Evolutionary conservation across 2,329 filamentous ascomycete species (phyloP), one percentile per base, ranked within the genome.

Genomic region (Teratosphaeria epicoccoides): DNA sequence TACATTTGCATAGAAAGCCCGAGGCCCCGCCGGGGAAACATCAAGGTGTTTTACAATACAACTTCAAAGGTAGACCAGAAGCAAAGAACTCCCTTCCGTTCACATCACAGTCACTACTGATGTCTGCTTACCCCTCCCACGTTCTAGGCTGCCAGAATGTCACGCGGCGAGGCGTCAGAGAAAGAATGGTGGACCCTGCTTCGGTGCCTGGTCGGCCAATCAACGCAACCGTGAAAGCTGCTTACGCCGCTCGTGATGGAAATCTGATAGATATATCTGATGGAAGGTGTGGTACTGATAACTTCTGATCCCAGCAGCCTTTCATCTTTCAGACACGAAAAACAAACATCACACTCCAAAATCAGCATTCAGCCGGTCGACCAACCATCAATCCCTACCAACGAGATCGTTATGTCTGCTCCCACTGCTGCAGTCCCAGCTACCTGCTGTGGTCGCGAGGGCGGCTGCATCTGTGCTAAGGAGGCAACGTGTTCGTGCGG

Each of bases 401-500:
- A n/a, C n/a, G n/a, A n/a, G n/a, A 44, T 26, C 50, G 50, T 25
- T 47, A 74, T 75, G 72, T 67, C 70, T 59, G 60, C 61, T 46
- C 60, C 67, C 28, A 63, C 61, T 49, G 55, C 66, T 50, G 66
- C 73, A 52, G 66, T 75, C 60, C 77, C 76, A 51, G 63, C 67
- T 45, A 78, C 76, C 61, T 83, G 80, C 78, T 83, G 80, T 70
- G 77, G 77, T 68, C 76, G 76, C 61, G 73, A 63, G 17, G 63
- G 76, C 61, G 72, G 73, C 57, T 73, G 72, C 61, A 69, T 73
- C 63, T 83, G 80, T 62, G 75, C 65, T 37, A 56, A 59, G 33
- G 62, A 65, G 52, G 62, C 62, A 33, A 63, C 53, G 20, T 65
- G 62, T 81, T 94, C 88, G 14, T 97, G 91, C 69, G 91, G 91